phyloP scores from a whole-genome alignment of 768 basidiomycete genomes.

The Termitomyces sp. region DNA sequence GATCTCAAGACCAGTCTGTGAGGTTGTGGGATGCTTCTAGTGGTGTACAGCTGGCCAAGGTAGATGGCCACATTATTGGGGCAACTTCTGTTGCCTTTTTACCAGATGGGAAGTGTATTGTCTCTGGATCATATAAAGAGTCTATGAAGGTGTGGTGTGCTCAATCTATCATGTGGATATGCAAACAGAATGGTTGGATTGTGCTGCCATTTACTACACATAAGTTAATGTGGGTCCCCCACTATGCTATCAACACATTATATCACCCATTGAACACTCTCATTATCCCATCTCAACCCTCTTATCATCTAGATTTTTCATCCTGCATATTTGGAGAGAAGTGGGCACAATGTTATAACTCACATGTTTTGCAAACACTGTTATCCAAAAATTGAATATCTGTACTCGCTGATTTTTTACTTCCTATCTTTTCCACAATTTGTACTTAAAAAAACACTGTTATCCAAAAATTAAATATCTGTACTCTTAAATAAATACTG shows the following conservation, averaged over 20 bases:
- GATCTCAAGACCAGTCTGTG: no score
- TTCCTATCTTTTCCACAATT: no score
- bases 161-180: no score
- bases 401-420: no score
- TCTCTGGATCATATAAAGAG: neutral
- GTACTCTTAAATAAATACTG: no score
- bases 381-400: no score
- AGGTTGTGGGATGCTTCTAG: no score
- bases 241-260: neutral
- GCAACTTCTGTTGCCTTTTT: neutral
- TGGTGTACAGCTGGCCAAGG: no score
- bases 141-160: neutral
- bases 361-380: no score
- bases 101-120: neutral
- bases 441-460: no score
- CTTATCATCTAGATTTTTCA: neutral
- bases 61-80: no score
- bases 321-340: neutral
- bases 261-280: neutral
- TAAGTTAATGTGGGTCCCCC: neutral
- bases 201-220: neutral
- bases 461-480: no score
- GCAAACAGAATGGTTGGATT: neutral
- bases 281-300: neutral
- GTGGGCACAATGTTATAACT: neutral